Base-by-base conservation (phyloP, 805 yeast species). In the Cyberlindnera japonica region DNA sequence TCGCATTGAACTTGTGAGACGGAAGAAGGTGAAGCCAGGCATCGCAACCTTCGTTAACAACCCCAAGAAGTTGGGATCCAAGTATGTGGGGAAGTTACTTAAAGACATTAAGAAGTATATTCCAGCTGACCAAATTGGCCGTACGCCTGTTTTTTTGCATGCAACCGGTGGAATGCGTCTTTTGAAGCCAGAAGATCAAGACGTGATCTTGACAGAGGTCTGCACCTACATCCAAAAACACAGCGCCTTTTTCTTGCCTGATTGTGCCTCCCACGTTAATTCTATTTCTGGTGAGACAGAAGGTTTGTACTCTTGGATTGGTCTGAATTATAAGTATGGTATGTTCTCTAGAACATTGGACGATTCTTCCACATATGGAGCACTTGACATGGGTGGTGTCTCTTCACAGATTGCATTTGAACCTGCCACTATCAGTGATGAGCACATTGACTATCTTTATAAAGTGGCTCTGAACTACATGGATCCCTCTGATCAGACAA, bases 311-410 rank as follows among this genome's bases (percentile, higher is more conserved):
- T 80, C 82, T 2, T 82, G 88, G 88, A 59, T 81, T 8, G 72
- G 83, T 0, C 56, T 80, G 19, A 82, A 81, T 53, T 77, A 76
- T 37, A 54, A 77, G 45, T 64, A 72, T 21, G 77, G 76, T 1
- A 54, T 75, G 0, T 60, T 77, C 25, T 55, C 53, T 15, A 31
- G 41, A 3, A 38, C 55, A n/a, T 68, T 68, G 1, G 50, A 47
- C 10, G 48, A 53, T 5, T 71, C 67, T 6, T 64, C 68, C 33
- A 72, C 83, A 0, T 77, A 69, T 44, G 87, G 86, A 0, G 91
- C 90, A 52, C 80, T 93, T 85, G 99, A 93, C 59, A 91, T 93
- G 98, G 99, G 99, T 13, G 99, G 99, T 5, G 98, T 97, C 0
- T 88, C 96, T 1, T 86, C 96, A 0, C 86, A 81, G 53, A 74